phyloP scores from a whole-genome alignment of 768 basidiomycete species.

The Termitomyces sp. region DNA sequence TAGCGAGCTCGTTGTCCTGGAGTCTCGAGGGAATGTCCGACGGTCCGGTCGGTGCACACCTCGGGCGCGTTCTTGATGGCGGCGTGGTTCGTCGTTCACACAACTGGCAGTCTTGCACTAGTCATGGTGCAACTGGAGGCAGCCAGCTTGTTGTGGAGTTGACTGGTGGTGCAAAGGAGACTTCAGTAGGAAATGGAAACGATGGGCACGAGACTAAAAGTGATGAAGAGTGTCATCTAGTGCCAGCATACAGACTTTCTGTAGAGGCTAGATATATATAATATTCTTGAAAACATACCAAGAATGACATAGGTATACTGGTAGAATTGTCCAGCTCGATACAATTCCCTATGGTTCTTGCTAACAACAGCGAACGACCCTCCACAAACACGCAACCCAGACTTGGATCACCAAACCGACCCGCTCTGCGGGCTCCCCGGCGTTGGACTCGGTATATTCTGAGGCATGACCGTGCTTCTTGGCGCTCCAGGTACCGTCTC shows the following conservation, averaged over 20 bases:
- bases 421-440: slow-evolving; percentile 20
- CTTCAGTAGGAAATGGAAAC: neutral
- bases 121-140: neutral
- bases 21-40: slow-evolving; percentile 82
- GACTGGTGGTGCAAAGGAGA: neutral
- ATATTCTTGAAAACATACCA: neutral
- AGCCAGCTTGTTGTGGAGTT: slow-evolving; percentile 1
- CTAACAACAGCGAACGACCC: too few relatives aligned
- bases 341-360: too few relatives aligned
- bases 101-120: neutral
- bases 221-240: slow-evolving; percentile 2
- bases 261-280: neutral
- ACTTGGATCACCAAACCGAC: neutral
- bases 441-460: slow-evolving; percentile 44
- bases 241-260: neutral
- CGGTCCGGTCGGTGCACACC: slow-evolving; percentile 66
- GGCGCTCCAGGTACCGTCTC: slow-evolving; percentile 35
- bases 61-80: slow-evolving; percentile 76
- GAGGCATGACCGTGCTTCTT: slow-evolving; percentile 44
- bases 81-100: neutral
- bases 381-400: too few relatives aligned
- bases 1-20: slow-evolving; percentile 96
- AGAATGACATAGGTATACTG: neutral
- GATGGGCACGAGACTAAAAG: slow-evolving; percentile 5
- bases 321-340: too few relatives aligned